Percentiles rank a stretch among this genome's conserved stretches.
Conservation (phyloP, 2,329 filamentous ascomycete genomes). For the Sarocladium kiliense region DNA sequence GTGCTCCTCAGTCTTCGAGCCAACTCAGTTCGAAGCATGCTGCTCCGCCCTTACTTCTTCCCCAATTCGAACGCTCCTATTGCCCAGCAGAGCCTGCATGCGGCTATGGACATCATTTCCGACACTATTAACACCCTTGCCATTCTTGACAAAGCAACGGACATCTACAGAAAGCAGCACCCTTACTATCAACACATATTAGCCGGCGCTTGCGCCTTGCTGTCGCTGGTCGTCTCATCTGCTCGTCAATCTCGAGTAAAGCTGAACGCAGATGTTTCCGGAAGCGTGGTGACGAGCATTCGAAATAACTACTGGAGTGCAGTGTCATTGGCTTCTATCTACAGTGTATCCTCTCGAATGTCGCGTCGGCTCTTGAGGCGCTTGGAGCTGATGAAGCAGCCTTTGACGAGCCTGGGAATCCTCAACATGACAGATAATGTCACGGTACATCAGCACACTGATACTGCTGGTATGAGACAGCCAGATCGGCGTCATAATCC, state of each 20-base stretch:
- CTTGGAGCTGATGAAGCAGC: not conserved
- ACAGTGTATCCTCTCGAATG: not conserved
- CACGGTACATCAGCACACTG: not conserved
- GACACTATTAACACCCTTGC: not conserved
- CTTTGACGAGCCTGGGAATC: not conserved
- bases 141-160: slow-evolving; percentile 8
- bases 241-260: not conserved
- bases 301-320: not conserved
- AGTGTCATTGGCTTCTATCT: not conserved
- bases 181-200: slow-evolving; percentile 9
- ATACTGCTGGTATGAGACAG: not conserved
- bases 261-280: not conserved
- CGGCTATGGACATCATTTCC: not conserved
- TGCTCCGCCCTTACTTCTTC: slow-evolving; percentile 11
- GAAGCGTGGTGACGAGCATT: not conserved
- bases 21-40: slow-evolving; percentile 5
- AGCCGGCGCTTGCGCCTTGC: not conserved
- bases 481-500: not conserved
- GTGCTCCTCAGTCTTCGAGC: slow-evolving; percentile 9
- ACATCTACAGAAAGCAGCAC: slow-evolving; percentile 4
- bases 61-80: not conserved
- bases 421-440: not conserved
- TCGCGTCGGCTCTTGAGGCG: not conserved
- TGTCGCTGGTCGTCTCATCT: slow-evolving; percentile 9
- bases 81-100: not conserved